Conservation (phyloP, 1,284 basidiomycete species). For the Mycosarcoma mackinlayi region DNA sequence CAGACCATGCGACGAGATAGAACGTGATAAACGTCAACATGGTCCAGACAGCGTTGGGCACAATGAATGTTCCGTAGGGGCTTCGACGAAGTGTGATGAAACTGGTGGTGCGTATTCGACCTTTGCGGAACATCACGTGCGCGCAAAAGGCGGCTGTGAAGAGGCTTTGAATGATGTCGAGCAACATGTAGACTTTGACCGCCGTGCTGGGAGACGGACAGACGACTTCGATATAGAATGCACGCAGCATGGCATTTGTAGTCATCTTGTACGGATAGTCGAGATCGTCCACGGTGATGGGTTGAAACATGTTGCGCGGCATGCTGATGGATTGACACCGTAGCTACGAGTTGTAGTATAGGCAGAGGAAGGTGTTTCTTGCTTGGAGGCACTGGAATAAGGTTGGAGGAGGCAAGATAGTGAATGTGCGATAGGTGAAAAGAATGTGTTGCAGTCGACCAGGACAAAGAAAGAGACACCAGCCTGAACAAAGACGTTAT, state of each 20-base stretch:
- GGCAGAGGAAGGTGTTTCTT: too few relatives aligned
- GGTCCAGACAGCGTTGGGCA: constrained; percentile 23
- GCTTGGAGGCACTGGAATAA: too few relatives aligned
- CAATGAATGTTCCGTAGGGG: constrained; percentile 13
- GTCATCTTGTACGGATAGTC: constrained; percentile 4
- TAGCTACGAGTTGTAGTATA: too few relatives aligned
- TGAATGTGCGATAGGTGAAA: too few relatives aligned
- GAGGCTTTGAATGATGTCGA: constrained; percentile 19
- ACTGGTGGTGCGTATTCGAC: constrained; percentile 2
- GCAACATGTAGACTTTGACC: constrained; percentile 19
- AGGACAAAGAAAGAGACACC: too few relatives aligned
- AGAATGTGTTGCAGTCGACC: too few relatives aligned
- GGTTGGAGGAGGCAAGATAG: too few relatives aligned
- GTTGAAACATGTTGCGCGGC: too few relatives aligned
- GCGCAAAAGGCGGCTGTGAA: constrained; percentile 10
- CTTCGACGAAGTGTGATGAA: constrained; percentile 12
- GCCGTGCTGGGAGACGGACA: constrained; percentile 11
- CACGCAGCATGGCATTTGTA: constrained; percentile 9
- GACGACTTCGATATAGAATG: neutral
- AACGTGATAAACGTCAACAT: neutral
- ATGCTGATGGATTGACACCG: too few relatives aligned
- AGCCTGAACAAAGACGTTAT: too few relatives aligned
- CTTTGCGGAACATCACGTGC: constrained; percentile 16
- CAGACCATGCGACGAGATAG: constrained; percentile 1
- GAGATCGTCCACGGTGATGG: constrained; percentile 1